phyloP scores from a whole-genome alignment of 352 stramenopile species.

The Hyaloperonospora brassicae region DNA sequence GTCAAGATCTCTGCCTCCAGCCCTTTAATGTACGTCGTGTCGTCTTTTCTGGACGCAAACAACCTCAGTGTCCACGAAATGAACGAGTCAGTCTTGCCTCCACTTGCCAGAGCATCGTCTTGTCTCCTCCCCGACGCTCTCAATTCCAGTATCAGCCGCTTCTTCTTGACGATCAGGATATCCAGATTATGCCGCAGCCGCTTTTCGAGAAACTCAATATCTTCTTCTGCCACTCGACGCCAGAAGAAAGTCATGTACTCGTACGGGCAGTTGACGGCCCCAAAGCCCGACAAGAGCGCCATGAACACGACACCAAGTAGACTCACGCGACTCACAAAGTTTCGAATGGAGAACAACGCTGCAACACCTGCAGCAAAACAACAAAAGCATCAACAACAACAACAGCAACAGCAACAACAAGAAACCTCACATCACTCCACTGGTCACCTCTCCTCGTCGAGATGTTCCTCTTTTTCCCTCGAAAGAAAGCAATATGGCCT shows the following conservation, averaged over 20 bases:
- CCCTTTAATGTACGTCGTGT: slow-evolving; percentile 51
- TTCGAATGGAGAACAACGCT: slow-evolving; percentile 70
- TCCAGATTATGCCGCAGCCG: slow-evolving; percentile 73
- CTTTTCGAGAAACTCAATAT: slow-evolving; percentile 79
- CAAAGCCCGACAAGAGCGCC: slow-evolving; percentile 74
- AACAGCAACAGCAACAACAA: slow-evolving; percentile 7
- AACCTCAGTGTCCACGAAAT: slow-evolving; percentile 28
- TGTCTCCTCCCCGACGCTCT: slow-evolving; percentile 29
- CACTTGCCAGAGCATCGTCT: slow-evolving; percentile 10
- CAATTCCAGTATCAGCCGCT: slow-evolving; percentile 47
- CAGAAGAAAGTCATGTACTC: slow-evolving; percentile 83
- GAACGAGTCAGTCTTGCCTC: slow-evolving; percentile 19
- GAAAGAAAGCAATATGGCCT: neutral
- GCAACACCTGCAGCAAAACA: neutral
- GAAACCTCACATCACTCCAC: neutral
- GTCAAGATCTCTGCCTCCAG: slow-evolving; percentile 68
- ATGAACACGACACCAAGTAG: slow-evolving; percentile 77
- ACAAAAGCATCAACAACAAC: slow-evolving; percentile 3
- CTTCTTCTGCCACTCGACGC: slow-evolving; percentile 61
- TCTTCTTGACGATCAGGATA: slow-evolving; percentile 81
- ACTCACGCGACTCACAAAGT: slow-evolving; percentile 78
- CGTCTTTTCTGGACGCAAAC: slow-evolving; percentile 22
- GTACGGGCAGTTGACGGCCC: slow-evolving; percentile 79
- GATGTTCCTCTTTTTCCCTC: slow-evolving; percentile 5
- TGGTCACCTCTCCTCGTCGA: slow-evolving; percentile 2